Base-by-base conservation (phyloP, 345 rosid genomes). In the Eucalyptus tenuipes region DNA sequence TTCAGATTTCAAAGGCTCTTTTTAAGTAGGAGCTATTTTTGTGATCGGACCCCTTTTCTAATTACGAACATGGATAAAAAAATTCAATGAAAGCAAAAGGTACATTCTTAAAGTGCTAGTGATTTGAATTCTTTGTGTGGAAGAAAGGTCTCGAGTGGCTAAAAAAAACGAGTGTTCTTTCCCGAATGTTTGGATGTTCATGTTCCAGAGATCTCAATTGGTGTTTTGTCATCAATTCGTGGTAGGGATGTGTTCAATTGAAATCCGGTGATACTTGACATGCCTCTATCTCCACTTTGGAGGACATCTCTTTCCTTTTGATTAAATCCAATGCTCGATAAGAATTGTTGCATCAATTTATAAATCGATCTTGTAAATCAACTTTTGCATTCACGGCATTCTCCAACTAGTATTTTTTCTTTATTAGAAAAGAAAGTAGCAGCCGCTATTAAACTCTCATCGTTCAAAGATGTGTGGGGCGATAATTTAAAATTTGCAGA, bases 211-310 rank as follows among this genome's bases (percentile, higher is more conserved):
- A n/a, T 64, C 33, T 64, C 37, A 75, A 37, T 37, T 20, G 27
- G 20, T 37, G 27, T 75, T 37, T 17, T 22, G 27, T 37, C 47
- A 11, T 75, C 27, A 40, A 37, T 37, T 37, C 82, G 6, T 2
- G 82, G 27, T 37, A 40, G 82, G 47, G 47, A 44, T 10, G 47
- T 37, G 82, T 37, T 37, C 82, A 37, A 18, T 37, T 37, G 82
- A 37, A 75, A 12, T 75, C 47, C 13, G 7, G 15, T 3, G 14
- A 44, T 2, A 37, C 44, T 71, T 7, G 13, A 71, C 11, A 37
- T 96, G 90, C 93, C 92, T 88, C 94, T 33, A 33, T 37, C 45
- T 71, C 22, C 44, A 6, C 12, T 71, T 0, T 18, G 81, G 81
- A 71, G 13, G 24, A 18, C 22, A 18, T 68, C 8, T 33, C 45